phyloP scores from a whole-genome alignment of 495 filamentous ascomycete genomes.

The Penicillium taxi region DNA sequence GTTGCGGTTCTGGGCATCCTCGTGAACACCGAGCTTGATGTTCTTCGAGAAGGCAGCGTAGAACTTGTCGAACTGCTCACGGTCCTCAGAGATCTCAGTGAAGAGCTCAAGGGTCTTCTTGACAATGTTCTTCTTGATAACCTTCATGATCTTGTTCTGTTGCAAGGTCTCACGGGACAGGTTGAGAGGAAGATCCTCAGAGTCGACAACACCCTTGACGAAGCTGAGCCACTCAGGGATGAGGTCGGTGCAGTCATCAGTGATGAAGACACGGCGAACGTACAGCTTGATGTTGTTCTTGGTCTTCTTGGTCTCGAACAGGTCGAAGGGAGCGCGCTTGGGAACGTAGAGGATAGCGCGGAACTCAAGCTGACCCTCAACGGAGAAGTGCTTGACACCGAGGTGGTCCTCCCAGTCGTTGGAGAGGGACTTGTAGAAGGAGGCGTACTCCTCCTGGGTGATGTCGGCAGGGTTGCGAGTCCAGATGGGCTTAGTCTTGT shows the following conservation, averaged over 20 bases:
- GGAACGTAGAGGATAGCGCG: constrained; percentile 98
- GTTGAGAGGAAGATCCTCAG: constrained; percentile 97
- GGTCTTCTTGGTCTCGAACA: constrained; percentile 99
- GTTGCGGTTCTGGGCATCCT: constrained; percentile 95
- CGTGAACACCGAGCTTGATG: constrained; percentile 99
- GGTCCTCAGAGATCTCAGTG: constrained; percentile 95
- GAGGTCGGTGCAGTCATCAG: constrained; percentile 96
- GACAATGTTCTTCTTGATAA: constrained; percentile 99
- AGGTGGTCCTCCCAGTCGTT: constrained; percentile 99
- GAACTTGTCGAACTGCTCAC: constrained; percentile 99
- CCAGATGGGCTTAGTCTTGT: constrained; percentile 99
- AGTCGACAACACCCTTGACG: constrained; percentile 99
- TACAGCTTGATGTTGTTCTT: constrained; percentile 99
- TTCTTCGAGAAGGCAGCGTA: constrained; percentile 99
- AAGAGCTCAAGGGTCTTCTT: constrained; percentile 99
- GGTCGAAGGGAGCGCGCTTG: constrained; percentile 98
- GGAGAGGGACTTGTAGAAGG: constrained; percentile 99
- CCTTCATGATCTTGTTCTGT: constrained; percentile 99
- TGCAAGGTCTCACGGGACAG: constrained; percentile 99
- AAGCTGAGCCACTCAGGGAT: constrained; percentile 99
- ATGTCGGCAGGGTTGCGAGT: constrained; percentile 96
- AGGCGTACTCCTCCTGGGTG: constrained; percentile 89
- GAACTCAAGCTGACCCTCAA: constrained; percentile 99
- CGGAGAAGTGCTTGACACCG: constrained; percentile 99
- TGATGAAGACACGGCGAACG: constrained; percentile 99